phyloP scores from a whole-genome alignment of 371 early-diverging fungal genomes.

The Rhizomucor miehei region DNA sequence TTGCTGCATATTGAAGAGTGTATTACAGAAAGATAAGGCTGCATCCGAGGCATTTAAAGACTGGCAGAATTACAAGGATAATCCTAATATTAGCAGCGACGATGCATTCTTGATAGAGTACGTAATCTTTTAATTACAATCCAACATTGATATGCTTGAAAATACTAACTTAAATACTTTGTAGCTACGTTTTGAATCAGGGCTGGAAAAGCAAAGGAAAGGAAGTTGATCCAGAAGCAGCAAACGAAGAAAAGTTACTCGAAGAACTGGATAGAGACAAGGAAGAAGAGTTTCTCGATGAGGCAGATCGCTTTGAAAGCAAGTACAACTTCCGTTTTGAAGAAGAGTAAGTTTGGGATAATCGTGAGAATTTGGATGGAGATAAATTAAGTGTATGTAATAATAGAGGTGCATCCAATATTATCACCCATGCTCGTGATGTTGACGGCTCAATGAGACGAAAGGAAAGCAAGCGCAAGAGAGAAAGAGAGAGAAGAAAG shows the following conservation, averaged over 20 bases:
- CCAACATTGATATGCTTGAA: too few relatives aligned
- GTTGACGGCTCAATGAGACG: constrained; percentile 71
- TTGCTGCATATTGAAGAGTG: background rate
- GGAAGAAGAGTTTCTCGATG: constrained; percentile 69
- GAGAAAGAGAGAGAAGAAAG: constrained; percentile 63
- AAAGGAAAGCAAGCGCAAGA: constrained; percentile 74
- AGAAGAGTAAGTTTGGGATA: constrained; percentile 64
- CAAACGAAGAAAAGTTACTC: constrained; percentile 56
- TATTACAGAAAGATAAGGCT: constrained; percentile 36
- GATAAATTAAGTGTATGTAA: background rate
- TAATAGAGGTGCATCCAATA: constrained; percentile 50
- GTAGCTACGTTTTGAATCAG: constrained; percentile 81
- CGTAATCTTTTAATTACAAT: too few relatives aligned
- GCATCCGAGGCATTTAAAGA: constrained; percentile 56
- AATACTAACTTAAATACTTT: background rate
- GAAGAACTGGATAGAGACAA: constrained; percentile 58
- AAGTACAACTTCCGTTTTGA: constrained; percentile 93
- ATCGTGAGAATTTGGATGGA: background rate
- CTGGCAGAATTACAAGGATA: constrained; percentile 59
- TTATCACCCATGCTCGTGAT: constrained; percentile 76
- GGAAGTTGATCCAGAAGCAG: constrained; percentile 12
- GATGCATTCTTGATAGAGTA: constrained; percentile 91
- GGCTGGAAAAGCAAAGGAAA: constrained; percentile 91
- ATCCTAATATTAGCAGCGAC: constrained; percentile 53
- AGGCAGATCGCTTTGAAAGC: constrained; percentile 85